These are phyloP conservation scores for Anisodus acutangulus DNA, from an alignment of 257 asterid genomes.

Conservation along the genomic window DNA sequence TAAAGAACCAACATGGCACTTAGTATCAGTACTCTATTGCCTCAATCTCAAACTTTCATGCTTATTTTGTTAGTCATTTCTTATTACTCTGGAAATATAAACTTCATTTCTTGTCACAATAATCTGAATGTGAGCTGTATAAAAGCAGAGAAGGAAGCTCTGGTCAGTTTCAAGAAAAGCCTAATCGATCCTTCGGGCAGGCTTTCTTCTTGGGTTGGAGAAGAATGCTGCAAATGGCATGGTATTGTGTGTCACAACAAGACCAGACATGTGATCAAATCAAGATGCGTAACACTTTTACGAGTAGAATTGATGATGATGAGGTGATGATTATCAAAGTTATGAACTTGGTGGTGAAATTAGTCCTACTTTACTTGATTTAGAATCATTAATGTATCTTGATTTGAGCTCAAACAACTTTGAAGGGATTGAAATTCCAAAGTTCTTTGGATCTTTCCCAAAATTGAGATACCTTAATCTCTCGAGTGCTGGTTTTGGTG, in stretches of 20 bases:
- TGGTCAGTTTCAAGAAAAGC: slow-evolving; percentile 28
- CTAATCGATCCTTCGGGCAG: slow-evolving; percentile 32
- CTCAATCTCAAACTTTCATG: not conserved
- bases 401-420: slow-evolving; percentile 22
- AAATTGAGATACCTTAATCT: not conserved
- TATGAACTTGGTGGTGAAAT: slow-evolving; percentile 16
- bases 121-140: slow-evolving; percentile 24
- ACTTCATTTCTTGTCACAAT: slow-evolving; percentile 10
- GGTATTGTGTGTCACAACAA: slow-evolving; percentile 37
- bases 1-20: not conserved
- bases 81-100: not conserved
- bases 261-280: slow-evolving; percentile 32
- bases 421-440: not conserved
- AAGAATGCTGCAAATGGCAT: slow-evolving; percentile 42
- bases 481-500: slow-evolving; percentile 13
- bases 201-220: slow-evolving; percentile 40
- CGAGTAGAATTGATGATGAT: not conserved
- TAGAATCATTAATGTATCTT: not conserved
- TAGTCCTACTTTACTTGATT: not conserved
- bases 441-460: not conserved
- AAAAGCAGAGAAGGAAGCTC: slow-evolving; percentile 32
- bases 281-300: not conserved
- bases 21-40: not conserved
- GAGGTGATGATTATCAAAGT: not conserved
- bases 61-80: not conserved